Conservation (phyloP, 192 early-diverging fungal genomes). For the Obelidium mucronatum region DNA sequence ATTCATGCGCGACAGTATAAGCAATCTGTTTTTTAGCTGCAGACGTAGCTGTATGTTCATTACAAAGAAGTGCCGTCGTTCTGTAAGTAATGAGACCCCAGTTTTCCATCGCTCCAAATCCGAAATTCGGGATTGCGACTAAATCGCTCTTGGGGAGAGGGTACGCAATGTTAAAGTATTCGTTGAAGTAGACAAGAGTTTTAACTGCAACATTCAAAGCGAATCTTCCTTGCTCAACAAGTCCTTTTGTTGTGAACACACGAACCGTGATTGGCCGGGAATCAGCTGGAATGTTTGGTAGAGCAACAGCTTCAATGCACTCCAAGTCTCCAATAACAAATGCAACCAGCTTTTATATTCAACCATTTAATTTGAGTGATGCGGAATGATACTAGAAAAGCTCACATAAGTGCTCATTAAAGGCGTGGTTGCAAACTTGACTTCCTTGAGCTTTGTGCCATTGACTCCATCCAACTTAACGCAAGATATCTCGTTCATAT, state of each 20-base stretch:
- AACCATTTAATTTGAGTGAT: slow-evolving; percentile 7
- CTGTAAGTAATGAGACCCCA: slow-evolving; percentile 97
- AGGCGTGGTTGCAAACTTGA: slow-evolving; percentile 89
- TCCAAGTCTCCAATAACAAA: slow-evolving; percentile 92
- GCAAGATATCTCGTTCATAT: slow-evolving; percentile 77
- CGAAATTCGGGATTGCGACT: slow-evolving; percentile 84
- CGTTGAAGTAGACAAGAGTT: slow-evolving; percentile 86
- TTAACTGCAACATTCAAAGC: slow-evolving; percentile 78
- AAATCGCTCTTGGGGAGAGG: slow-evolving; percentile 79
- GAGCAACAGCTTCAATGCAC: slow-evolving; percentile 82
- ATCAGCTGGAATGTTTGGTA: slow-evolving; percentile 62
- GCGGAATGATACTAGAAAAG: slow-evolving; percentile 3
- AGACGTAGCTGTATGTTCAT: slow-evolving; percentile 77
- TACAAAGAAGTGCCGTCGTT: slow-evolving; percentile 80
- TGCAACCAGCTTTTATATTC: slow-evolving; percentile 81
- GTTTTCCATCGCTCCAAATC: slow-evolving; percentile 83
- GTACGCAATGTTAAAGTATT: slow-evolving; percentile 86
- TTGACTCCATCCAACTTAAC: slow-evolving; percentile 56
- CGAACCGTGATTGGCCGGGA: slow-evolving; percentile 79
- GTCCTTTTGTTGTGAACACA: slow-evolving; percentile 84
- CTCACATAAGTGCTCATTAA: slow-evolving; percentile 92
- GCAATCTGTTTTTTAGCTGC: slow-evolving; percentile 83
- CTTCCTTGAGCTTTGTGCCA: slow-evolving; percentile 70
- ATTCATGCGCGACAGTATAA: slow-evolving; percentile 90
- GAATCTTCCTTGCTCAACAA: slow-evolving; percentile 80